phyloP scores from a whole-genome alignment of 2,329 filamentous ascomycete species.

The Monilinia polystroma region DNA sequence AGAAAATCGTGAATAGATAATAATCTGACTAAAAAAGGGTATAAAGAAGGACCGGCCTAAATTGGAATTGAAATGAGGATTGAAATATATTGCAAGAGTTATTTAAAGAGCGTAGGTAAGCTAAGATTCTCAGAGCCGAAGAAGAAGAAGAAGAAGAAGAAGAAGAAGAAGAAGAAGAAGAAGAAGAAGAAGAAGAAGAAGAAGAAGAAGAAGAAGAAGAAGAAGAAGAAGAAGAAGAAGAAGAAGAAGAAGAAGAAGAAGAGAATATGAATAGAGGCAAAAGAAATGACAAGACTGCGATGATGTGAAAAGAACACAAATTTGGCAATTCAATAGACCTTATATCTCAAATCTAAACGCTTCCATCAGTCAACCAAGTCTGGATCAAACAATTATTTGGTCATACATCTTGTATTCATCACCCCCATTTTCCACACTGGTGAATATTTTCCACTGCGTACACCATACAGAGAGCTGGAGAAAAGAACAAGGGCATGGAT shows the following conservation, averaged over 20 bases:
- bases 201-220: slow-evolving; percentile 32
- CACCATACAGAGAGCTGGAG: background rate
- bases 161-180: slow-evolving; percentile 31
- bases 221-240: slow-evolving; percentile 31
- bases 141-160: slow-evolving; percentile 34
- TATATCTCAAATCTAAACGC: slow-evolving; percentile 33
- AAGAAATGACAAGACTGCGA: slow-evolving; percentile 37
- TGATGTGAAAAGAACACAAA: slow-evolving; percentile 28
- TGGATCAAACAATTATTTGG: slow-evolving; percentile 28
- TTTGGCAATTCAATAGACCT: slow-evolving; percentile 24
- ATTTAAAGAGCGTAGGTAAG: slow-evolving; percentile 37
- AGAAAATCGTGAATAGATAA: slow-evolving; percentile 24
- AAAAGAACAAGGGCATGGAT: background rate
- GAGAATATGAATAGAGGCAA: slow-evolving; percentile 37
- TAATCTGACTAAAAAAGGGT: background rate
- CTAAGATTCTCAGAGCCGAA: slow-evolving; percentile 40
- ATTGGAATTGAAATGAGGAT: slow-evolving; percentile 20
- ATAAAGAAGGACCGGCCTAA: slow-evolving; percentile 37
- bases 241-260: slow-evolving; percentile 33
- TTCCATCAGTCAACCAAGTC: slow-evolving; percentile 13
- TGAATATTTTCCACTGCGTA: background rate
- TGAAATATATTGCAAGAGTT: slow-evolving; percentile 18
- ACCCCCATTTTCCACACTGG: background rate
- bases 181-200: slow-evolving; percentile 30
- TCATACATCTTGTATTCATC: background rate